Percentiles rank a stretch among this genome's conserved stretches.
Conservation (phyloP, 2,329 filamentous ascomycete species). For the Capronia americana region DNA sequence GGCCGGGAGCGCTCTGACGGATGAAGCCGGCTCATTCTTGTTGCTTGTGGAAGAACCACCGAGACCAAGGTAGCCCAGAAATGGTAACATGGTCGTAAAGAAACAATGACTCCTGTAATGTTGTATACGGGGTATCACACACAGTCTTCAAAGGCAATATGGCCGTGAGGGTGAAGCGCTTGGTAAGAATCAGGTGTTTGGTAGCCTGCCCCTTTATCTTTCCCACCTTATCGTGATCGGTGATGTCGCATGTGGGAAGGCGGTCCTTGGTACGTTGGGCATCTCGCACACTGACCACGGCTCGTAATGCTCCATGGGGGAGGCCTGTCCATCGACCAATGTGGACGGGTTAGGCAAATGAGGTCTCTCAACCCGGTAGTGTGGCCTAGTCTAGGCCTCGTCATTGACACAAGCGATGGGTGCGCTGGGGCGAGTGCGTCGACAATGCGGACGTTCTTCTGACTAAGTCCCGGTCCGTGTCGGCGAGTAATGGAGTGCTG, state of each 20-base stretch:
- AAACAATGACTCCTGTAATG: background rate
- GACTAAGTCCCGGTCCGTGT: constrained; percentile 1
- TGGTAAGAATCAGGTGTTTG: background rate
- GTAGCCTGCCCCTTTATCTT: constrained; percentile 8
- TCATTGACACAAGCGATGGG: background rate
- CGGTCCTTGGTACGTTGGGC: background rate
- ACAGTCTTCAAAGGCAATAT: background rate
- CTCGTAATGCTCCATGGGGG: constrained; percentile 14
- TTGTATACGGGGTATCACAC: background rate
- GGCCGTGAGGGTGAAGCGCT: background rate
- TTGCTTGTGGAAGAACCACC: constrained; percentile 10
- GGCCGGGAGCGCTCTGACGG: constrained; percentile 49
- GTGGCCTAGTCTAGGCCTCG: background rate
- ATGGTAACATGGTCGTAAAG: constrained; percentile 4
- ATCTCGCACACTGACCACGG: background rate
- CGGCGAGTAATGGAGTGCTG: background rate
- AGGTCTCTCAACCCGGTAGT: constrained; percentile 1
- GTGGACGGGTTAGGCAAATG: constrained; percentile 2
- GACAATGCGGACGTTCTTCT: background rate
- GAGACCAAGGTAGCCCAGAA: constrained; percentile 14
- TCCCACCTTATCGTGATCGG: constrained; percentile 4
- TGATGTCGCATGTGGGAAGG: constrained; percentile 8
- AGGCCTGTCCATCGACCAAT: constrained; percentile 8
- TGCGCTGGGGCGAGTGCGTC: background rate
- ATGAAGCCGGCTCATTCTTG: constrained; percentile 3